Evolutionary conservation across 352 stramenopile genomes (phyloP).

Genomic region (Phytophthora citricola): DNA sequence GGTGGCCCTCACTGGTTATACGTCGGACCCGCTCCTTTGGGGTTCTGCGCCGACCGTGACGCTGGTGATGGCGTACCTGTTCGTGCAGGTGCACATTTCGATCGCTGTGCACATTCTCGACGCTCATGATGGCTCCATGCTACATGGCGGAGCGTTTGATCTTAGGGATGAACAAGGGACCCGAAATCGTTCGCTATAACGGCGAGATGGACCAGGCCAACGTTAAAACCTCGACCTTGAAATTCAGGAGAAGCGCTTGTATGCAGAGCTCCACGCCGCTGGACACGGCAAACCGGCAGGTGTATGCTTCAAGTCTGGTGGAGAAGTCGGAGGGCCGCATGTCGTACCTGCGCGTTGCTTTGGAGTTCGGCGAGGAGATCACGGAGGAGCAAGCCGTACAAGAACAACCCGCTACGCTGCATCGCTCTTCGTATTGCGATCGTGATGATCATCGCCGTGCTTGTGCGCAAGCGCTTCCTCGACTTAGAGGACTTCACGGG

Average conservation of each 20-base stretch:
- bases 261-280: neutral
- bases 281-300: neutral
- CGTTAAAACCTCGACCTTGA: neutral
- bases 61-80: too few species aligned
- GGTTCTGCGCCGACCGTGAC: too few species aligned
- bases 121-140: slow-evolving; percentile 43
- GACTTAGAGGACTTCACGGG: slow-evolving; percentile 61
- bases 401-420: slow-evolving; percentile 22
- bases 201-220: neutral
- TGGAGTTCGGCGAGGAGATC: slow-evolving; percentile 41
- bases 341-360: slow-evolving; percentile 5
- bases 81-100: slow-evolving; percentile 1
- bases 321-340: slow-evolving; percentile 22
- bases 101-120: slow-evolving; percentile 2
- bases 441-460: slow-evolving; percentile 49
- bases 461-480: slow-evolving; percentile 51
- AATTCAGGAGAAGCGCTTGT: neutral
- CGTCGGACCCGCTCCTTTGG: too few species aligned
- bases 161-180: neutral
- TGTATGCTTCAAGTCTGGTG: slow-evolving; percentile 7
- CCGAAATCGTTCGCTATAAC: neutral
- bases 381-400: slow-evolving; percentile 31
- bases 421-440: slow-evolving; percentile 34
- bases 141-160: neutral
- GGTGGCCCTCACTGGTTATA: too few species aligned